Percentiles rank a stretch among this genome's conserved stretches.
These are phyloP conservation scores for Pisolithus marmoratus DNA, from an alignment of 768 basidiomycete genomes.

Conservation along the genomic window DNA sequence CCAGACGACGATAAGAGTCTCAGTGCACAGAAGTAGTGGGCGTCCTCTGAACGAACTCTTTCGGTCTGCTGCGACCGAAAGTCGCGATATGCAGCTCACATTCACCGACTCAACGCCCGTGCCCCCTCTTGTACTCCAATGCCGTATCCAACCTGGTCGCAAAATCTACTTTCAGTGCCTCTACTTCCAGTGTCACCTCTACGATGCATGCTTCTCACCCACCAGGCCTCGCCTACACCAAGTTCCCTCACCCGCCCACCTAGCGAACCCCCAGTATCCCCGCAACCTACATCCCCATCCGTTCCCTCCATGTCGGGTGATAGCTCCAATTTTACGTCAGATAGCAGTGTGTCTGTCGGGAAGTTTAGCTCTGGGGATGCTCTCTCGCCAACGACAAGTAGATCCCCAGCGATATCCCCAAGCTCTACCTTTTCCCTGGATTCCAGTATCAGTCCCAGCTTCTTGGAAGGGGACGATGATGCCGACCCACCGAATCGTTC, in stretches of 20 bases:
- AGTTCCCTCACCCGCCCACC: constrained; percentile 5
- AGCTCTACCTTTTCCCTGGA: constrained; percentile 20
- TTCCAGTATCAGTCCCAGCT: constrained; percentile 9
- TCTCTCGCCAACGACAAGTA: constrained; percentile 8
- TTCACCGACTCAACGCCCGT: constrained; percentile 8
- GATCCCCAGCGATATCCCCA: constrained; percentile 14
- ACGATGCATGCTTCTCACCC: constrained; percentile 5
- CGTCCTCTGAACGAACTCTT: background rate
- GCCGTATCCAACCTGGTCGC: constrained; percentile 16
- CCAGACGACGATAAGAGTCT: constrained; percentile 12
- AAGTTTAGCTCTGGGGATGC: constrained; percentile 14
- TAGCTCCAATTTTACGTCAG: constrained; percentile 22
- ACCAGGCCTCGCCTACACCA: constrained; percentile 4
- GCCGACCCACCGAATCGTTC: constrained; percentile 15
- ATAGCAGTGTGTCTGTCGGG: constrained; percentile 8
- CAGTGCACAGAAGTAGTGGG: constrained; percentile 1
- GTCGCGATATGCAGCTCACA: background rate
- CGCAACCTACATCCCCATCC: constrained; percentile 11
- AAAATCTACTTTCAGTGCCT: constrained; percentile 5
- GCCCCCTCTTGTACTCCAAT: constrained; percentile 22
- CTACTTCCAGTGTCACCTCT: constrained; percentile 5
- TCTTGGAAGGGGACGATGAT: constrained; percentile 16
- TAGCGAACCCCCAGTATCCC: constrained; percentile 10
- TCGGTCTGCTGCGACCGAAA: constrained; percentile 4
- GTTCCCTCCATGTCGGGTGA: constrained; percentile 10